Evolutionary conservation across 208 protist genomes (phyloP), one percentile per base, ranked within the genome.

Genomic region (Crithidia bombi): DNA sequence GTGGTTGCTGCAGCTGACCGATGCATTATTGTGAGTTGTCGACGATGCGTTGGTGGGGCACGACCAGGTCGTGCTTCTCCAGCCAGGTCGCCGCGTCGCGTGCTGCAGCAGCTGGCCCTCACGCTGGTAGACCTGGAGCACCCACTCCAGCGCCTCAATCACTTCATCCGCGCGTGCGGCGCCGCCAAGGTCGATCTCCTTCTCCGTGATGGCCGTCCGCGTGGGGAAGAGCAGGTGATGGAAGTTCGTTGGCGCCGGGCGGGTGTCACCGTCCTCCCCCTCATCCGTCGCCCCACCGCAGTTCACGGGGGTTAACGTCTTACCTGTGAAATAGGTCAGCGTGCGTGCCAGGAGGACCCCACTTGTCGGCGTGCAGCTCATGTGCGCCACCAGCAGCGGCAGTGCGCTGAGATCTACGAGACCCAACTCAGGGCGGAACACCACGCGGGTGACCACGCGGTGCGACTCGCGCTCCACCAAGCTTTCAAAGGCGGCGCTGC

Each of bases 141-240:
- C 59, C 81, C 82, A 92, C 64, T 89, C 83, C 44, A 95, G 49
- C 19, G 78, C 85, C 47, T 89, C 79, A 7, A 91, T 75, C 4
- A 95, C 66, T 57, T 91, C 86, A 49, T 90, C 78, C 14, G 85
- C 86, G 21, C 77, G 75, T 4, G 71, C 57, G 12, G 75, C 23
- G 23, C 69, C 61, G 72, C 90, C 87, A 14, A 92, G 58, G 68
- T 95, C 85, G 25, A 95, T 25, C 62, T 95, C 79, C 72, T 95
- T 95, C 55, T 86, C 86, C 41, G 86, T 86, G 30, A 89, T 36
- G 7, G 33, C 25, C 25, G 36, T 25, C 17, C 67, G 77, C 6
- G 77, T 17, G 0, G 63, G 71, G 15, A 65, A 65, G 47, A 64
- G 50, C 14, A 64, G 30, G 30, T 32, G 21, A n/a, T 59, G 52